Base-by-base conservation (phyloP, 2,329 filamentous ascomycete species). In the Aureobasidium sp. region DNA sequence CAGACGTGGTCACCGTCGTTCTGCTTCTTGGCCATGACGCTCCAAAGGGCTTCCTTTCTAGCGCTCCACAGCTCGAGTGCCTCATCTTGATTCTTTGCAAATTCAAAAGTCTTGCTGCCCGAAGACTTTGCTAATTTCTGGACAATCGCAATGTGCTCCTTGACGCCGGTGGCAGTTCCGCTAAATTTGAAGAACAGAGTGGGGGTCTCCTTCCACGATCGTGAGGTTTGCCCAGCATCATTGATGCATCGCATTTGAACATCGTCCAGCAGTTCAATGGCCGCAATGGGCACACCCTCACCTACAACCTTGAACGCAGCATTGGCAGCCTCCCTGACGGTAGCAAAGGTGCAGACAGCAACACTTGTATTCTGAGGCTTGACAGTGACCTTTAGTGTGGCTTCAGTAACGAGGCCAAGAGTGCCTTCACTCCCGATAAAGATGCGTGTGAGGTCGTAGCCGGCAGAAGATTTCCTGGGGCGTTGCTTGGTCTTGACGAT, bases 361-460 rank as follows among this genome's bases (percentile, higher is more conserved):
- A 96, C 92, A 64, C 83, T 90, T 53, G 88, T 89, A 63, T 86
- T 87, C 66, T 88, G 85, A 0, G 92, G 91, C 71, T 87, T 87
- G 29, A 91, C 87, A 0, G 90, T 91, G 45, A 97, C 80, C 77
- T 95, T 96, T 67, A 97, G 79, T 3, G 88, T 92, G 5, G 91
- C 92, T 77, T 97, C 92, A 0, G 92, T 96, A 41, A 96, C 89
- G 13, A 97, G 83, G 9, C 92, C 92, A 1, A 97, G 84, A 0
- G 92, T 97, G 52, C 92, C 92, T 77, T 97, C 92, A 67, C 88
- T 91, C 49, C 92, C 92, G 73, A 96, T 88, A 74, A 96, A 94
- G 63, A 95, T 83, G 69, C 88, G 87, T 2, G 91, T 96, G 57
- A 97, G 82, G 73, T 97, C 91, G 75, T 97, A 97, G 30, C 92